Conservation (phyloP, 495 filamentous ascomycete genomes). For the Cladorrhinum samala region DNA sequence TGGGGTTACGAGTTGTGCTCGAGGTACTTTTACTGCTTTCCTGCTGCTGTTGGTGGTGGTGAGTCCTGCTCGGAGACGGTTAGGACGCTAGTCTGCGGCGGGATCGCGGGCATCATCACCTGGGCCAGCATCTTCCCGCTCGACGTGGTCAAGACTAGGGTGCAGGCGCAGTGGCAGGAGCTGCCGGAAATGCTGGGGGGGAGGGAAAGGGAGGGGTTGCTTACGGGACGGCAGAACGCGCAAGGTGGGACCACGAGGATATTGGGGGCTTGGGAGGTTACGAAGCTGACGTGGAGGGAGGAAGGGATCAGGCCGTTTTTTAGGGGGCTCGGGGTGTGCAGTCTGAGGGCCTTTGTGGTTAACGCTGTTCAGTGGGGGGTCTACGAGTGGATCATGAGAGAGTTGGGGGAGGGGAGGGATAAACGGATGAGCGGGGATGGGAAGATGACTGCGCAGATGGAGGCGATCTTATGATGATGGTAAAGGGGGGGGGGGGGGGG, state of each 20-base stretch:
- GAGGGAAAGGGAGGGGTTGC: constrained; percentile 28
- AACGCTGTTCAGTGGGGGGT: constrained; percentile 78
- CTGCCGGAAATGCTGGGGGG: constrained; percentile 4
- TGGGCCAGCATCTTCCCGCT: constrained; percentile 85
- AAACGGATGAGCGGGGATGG: too few relatives aligned
- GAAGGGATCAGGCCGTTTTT: constrained; percentile 69
- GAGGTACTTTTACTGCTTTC: constrained; percentile 35
- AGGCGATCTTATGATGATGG: too few relatives aligned
- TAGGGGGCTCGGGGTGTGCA: constrained; percentile 71
- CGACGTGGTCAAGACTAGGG: constrained; percentile 81
- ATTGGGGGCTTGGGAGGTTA: constrained; percentile 52
- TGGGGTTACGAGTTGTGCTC: constrained; percentile 76
- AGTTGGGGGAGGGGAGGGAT: constrained; percentile 33
- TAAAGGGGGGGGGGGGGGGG: not conserved
- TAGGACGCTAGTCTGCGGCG: constrained; percentile 72
- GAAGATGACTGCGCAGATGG: too few relatives aligned
- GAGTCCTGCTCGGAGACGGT: constrained; percentile 36
- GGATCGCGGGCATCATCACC: constrained; percentile 74
- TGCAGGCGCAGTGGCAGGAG: constrained; percentile 60
- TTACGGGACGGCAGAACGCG: too few relatives aligned
- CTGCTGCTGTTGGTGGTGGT: constrained; percentile 9
- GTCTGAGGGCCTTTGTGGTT: constrained; percentile 75
- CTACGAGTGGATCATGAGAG: constrained; percentile 75
- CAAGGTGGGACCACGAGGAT: constrained; percentile 9
- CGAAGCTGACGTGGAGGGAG: constrained; percentile 53